Evolutionary conservation across 208 protist genomes (phyloP), one percentile per base, ranked within the genome.

Genomic region (Acanthamoeba quina): DNA sequence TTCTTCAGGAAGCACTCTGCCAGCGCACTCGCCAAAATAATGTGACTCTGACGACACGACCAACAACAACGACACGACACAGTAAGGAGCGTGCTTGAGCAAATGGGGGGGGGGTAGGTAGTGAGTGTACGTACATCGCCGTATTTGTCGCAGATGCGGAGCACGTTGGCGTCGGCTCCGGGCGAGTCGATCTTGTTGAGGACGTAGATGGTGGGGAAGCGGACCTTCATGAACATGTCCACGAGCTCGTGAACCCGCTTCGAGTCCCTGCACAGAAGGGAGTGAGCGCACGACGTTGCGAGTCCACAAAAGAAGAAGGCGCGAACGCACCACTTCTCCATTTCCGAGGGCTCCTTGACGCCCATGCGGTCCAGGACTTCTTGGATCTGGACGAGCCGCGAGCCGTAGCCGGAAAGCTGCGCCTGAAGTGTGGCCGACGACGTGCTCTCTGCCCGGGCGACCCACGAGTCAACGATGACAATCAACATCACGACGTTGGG

Each of bases 1-100:
- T 96, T 96, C 31, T 90, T 82, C 52, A 96, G 66, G 54, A 96
- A 96, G 70, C 94, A 95, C 93, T 96, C 96, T 13, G 96, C 95
- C 15, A 96, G 70, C 24, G 96, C 96, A 64, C 85, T 94, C 1
- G 91, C 91, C 15, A 83, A 94, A 9, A 96, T 58, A 60, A 96
- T 95, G 64, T 89, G 47, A 19, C 82, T 64, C 31, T 96, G 37
- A 2, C 26, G 17, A 41, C 29, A 9, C 9, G 15, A 83, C 19
- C 7, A 62, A 0, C 11, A 54, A 0, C 49, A 90, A 66, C 13
- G 15, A 72, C 10, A 24, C 89, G n/a, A 93, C 31, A 72, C 5
- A 0, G 34, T 13, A 34, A 19, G 62, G n/a, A 29, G 34, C 6
- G 37, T n/a, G 52, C 0, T 2, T 2, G 11, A 21, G 6, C 17